phyloP scores from a whole-genome alignment of 257 asterid genomes.

The Haberlea rhodopensis region DNA sequence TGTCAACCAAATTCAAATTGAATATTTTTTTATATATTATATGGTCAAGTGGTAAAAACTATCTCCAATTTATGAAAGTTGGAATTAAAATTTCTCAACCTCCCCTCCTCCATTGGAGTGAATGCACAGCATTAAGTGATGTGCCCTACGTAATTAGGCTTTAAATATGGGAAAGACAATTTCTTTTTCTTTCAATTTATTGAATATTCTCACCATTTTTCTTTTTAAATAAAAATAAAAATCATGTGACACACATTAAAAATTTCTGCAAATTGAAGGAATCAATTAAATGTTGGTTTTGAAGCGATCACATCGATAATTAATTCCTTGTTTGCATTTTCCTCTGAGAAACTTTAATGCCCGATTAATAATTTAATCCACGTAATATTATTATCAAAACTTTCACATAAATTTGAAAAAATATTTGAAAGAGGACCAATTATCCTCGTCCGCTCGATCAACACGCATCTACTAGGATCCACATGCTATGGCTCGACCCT shows the following conservation, averaged over 20 bases:
- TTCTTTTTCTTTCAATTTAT: background rate
- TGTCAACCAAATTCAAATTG: too few species aligned
- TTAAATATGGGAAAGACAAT: background rate
- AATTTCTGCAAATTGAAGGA: too few species aligned
- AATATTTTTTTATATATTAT: too few species aligned
- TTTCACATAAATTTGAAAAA: too few species aligned
- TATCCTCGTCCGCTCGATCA: too few species aligned
- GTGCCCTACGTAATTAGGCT: background rate
- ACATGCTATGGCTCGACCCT: too few species aligned
- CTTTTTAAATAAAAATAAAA: too few species aligned
- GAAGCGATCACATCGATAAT: slow-evolving; percentile 29
- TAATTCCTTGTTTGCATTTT: slow-evolving; percentile 28
- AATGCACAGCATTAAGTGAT: background rate
- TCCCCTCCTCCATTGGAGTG: background rate
- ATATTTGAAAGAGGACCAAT: too few species aligned
- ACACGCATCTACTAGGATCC: too few species aligned
- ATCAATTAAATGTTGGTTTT: slow-evolving; percentile 27
- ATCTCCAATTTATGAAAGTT: slow-evolving; percentile 13
- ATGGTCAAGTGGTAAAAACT: background rate
- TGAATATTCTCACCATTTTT: background rate
- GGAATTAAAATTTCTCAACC: slow-evolving; percentile 14
- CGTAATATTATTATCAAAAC: too few species aligned
- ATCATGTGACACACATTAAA: slow-evolving; percentile 14
- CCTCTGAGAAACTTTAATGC: slow-evolving; percentile 26
- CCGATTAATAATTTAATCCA: slow-evolving; percentile 1